Conservation (phyloP, 2,329 filamentous ascomycete species). For the Pseudopyricularia javanii region DNA sequence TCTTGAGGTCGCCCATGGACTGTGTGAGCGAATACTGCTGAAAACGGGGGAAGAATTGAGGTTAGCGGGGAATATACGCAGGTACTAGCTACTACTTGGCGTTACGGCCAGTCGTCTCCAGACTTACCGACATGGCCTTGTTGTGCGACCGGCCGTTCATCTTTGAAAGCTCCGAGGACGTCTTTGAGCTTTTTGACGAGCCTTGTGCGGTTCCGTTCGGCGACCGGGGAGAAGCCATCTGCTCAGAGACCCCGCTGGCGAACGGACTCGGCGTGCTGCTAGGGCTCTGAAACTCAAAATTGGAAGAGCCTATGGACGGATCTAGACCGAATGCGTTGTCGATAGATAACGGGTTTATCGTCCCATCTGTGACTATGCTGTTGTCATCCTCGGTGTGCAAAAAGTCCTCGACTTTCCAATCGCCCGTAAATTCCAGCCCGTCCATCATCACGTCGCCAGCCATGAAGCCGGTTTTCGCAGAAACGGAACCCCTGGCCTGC, state of each 20-base stretch:
- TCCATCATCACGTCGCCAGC: slow-evolving; percentile 30
- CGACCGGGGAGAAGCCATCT: neutral
- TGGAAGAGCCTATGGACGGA: slow-evolving; percentile 12
- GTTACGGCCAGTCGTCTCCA: neutral
- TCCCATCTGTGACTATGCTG: slow-evolving; percentile 10
- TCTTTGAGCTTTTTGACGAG: slow-evolving; percentile 6
- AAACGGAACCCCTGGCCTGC: slow-evolving; percentile 31
- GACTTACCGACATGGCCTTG: slow-evolving; percentile 30
- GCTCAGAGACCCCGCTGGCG: slow-evolving; percentile 7
- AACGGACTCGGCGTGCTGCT: slow-evolving; percentile 11
- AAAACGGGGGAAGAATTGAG: neutral
- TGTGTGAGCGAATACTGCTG: slow-evolving; percentile 40
- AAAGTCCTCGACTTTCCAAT: slow-evolving; percentile 28
- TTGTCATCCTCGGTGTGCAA: slow-evolving; percentile 23
- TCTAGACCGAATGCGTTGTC: slow-evolving; percentile 7
- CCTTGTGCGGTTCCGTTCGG: slow-evolving; percentile 10
- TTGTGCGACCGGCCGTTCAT: slow-evolving; percentile 14
- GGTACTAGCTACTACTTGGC: neutral
- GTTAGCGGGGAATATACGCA: slow-evolving; percentile 15
- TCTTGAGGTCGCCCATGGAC: slow-evolving; percentile 35
- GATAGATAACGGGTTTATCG: slow-evolving; percentile 21
- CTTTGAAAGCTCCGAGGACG: neutral
- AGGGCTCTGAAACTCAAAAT: slow-evolving; percentile 19
- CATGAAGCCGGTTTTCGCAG: slow-evolving; percentile 28
- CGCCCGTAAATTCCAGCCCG: slow-evolving; percentile 24